These are phyloP conservation scores for Clohesyomyces aquaticus DNA, from an alignment of 495 filamentous ascomycete genomes.

Conservation along the genomic window DNA sequence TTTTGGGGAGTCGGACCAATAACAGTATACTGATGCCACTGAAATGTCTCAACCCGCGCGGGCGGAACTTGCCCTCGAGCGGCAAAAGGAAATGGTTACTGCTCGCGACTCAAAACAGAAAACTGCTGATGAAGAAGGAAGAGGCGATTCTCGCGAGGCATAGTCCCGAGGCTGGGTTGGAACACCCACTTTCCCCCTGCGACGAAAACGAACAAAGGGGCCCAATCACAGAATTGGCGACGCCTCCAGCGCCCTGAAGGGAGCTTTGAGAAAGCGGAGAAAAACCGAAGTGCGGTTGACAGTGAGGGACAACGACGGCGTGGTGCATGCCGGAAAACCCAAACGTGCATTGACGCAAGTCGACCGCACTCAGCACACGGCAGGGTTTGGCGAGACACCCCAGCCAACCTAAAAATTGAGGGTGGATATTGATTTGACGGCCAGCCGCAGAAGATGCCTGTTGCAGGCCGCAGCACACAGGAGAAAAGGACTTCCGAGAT, in stretches of 20 bases:
- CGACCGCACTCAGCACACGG: conserved; percentile 30
- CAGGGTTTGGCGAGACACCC: conserved; percentile 39
- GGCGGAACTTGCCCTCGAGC: conserved; percentile 4
- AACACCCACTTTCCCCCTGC: conserved; percentile 12
- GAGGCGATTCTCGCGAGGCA: conserved; percentile 26
- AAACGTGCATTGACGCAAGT: conserved; percentile 39
- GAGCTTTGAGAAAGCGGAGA: conserved; percentile 3
- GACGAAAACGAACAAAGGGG: conserved; percentile 14
- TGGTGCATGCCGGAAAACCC: conserved; percentile 22
- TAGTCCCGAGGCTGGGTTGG: conserved; percentile 31
- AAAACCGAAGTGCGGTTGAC: conserved; percentile 28
- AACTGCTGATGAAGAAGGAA: conserved; percentile 11
- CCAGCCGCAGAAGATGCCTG: conserved; percentile 35
- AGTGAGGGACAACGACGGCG: conserved; percentile 11
- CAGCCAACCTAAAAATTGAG: conserved; percentile 28
- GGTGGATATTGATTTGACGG: conserved; percentile 35
- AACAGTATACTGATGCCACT: conserved; percentile 3
- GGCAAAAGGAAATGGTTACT: conserved; percentile 11
- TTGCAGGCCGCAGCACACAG: conserved; percentile 38
- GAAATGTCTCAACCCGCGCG: background rate
- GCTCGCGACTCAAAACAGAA: conserved; percentile 1
- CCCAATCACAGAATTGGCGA: conserved; percentile 31
- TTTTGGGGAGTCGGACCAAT: too few relatives aligned
- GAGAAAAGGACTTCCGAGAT: conserved; percentile 19
- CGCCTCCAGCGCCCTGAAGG: conserved; percentile 8